Conservation (phyloP, 345 rosid genomes). For the Isatis tinctoria region DNA sequence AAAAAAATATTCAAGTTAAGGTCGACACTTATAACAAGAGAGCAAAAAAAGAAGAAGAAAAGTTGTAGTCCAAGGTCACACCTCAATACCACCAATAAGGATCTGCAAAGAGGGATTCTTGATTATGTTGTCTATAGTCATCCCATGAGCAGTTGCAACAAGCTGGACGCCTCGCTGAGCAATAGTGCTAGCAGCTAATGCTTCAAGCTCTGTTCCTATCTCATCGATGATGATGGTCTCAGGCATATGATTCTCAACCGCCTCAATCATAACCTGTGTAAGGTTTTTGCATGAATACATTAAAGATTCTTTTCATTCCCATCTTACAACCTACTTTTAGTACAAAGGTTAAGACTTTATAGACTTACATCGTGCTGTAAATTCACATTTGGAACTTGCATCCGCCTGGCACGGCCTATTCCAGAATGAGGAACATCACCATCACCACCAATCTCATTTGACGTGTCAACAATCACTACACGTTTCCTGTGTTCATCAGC, state of each 20-base stretch:
- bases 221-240: slow-evolving; percentile 87
- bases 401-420: slow-evolving; percentile 91
- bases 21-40: background rate
- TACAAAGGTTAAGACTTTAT: background rate
- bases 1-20: background rate
- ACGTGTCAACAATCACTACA: slow-evolving; percentile 82
- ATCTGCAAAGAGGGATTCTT: slow-evolving; percentile 90
- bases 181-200: slow-evolving; percentile 93
- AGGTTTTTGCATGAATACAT: slow-evolving; percentile 7
- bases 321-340: background rate
- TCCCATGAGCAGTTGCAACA: slow-evolving; percentile 96
- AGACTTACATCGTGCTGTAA: slow-evolving; percentile 80
- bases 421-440: slow-evolving; percentile 96
- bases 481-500: slow-evolving; percentile 91
- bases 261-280: slow-evolving; percentile 93
- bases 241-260: slow-evolving; percentile 99
- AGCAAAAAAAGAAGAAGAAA: background rate
- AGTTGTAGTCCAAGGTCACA: slow-evolving; percentile 4
- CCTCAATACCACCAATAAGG: slow-evolving; percentile 97
- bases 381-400: slow-evolving; percentile 96
- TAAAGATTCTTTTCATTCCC: background rate
- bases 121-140: slow-evolving; percentile 81
- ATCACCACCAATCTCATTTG: slow-evolving; percentile 96
- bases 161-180: slow-evolving; percentile 99
- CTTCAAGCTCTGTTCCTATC: slow-evolving; percentile 97